Conservation (phyloP, 306 rosid genomes). For the Cucumis cinereus region DNA sequence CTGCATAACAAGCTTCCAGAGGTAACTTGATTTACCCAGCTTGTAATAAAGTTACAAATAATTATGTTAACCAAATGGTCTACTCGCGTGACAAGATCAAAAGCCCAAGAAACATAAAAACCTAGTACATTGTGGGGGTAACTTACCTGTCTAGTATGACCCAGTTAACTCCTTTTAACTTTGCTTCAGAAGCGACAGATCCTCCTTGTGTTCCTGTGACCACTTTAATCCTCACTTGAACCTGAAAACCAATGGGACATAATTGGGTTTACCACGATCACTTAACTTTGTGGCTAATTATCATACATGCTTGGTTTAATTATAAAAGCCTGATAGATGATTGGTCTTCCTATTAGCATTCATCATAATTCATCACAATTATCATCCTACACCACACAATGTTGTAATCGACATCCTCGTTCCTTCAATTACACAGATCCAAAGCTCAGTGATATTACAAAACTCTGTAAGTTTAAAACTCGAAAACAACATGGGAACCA, state of each 20-base stretch:
- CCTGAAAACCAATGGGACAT: conserved; percentile 37
- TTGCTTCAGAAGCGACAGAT: conserved; percentile 85
- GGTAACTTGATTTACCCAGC: neutral
- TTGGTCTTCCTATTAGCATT: neutral
- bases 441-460: neutral
- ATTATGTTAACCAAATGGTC: neutral
- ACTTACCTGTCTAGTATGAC: conserved; percentile 99
- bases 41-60: neutral
- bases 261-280: neutral
- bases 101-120: conserved; percentile 31
- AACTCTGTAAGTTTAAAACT: neutral
- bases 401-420: neutral
- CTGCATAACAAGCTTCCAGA: neutral
- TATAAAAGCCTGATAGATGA: neutral
- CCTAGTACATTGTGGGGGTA: conserved; percentile 41
- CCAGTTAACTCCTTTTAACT: conserved; percentile 75
- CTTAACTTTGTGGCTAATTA: neutral
- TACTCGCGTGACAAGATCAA: neutral
- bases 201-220: conserved; percentile 61
- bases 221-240: conserved; percentile 79
- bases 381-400: neutral
- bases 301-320: neutral
- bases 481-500: neutral
- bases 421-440: neutral
- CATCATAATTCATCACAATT: neutral